phyloP scores from a whole-genome alignment of 2,329 filamentous ascomycete species.

The Elsinoe necatrix region DNA sequence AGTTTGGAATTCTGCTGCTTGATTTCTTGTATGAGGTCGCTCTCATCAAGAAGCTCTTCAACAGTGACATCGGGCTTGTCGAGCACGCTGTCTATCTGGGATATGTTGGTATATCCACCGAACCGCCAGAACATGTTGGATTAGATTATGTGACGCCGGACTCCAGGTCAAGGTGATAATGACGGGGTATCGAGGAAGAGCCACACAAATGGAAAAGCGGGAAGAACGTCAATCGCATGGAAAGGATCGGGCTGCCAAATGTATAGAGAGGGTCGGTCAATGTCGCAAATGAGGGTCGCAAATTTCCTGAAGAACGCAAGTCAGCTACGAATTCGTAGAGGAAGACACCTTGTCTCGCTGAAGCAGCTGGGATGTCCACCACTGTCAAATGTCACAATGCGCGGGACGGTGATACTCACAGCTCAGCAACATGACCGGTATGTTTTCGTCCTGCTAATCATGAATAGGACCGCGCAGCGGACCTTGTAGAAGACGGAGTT shows the following conservation, averaged over 20 bases:
- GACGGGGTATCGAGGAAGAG: neutral
- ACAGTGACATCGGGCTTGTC: conserved; percentile 91
- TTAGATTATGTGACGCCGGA: conserved; percentile 18
- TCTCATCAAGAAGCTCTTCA: conserved; percentile 92
- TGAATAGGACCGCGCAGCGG: conserved; percentile 7
- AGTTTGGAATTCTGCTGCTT: conserved; percentile 98
- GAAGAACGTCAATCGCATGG: conserved; percentile 2
- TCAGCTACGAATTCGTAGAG: neutral
- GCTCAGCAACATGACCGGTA: conserved; percentile 9
- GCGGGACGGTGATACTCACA: neutral
- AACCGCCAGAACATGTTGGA: conserved; percentile 98
- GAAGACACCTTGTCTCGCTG: neutral
- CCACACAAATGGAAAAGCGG: neutral
- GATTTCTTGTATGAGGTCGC: conserved; percentile 91
- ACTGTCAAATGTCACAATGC: neutral
- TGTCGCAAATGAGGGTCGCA: neutral
- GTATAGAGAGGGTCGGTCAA: neutral
- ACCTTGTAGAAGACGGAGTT: neutral
- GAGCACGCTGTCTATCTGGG: conserved; percentile 90
- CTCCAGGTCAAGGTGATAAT: conserved; percentile 16
- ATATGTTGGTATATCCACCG: conserved; percentile 96
- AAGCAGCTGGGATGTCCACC: neutral
- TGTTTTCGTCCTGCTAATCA: neutral
- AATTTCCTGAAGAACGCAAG: neutral
- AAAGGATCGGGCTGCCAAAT: neutral